A percentile compares a stretch with the other conserved stretches of the same genome.
phyloP scores from a whole-genome alignment of 495 filamentous ascomycete genomes.

The Lepraria neglecta region DNA sequence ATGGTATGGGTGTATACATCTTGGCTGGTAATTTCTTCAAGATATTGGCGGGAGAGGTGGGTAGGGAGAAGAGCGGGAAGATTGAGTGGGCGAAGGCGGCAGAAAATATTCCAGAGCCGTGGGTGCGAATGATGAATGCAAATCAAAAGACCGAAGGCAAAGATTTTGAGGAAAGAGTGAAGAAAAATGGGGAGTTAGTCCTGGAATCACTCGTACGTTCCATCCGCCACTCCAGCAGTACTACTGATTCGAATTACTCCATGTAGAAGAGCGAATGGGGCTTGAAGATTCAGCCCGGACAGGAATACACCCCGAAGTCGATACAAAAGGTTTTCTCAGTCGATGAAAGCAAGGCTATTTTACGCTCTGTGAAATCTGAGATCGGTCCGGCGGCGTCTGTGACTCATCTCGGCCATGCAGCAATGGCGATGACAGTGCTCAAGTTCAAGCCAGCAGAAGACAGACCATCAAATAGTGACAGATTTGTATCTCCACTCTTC shows the following conservation, averaged over 20 bases:
- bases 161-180: conserved; percentile 4
- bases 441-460: conserved; percentile 2
- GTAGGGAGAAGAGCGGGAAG: not conserved
- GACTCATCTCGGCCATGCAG: conserved; percentile 15
- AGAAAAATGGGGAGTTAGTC: not conserved
- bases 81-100: conserved; percentile 9
- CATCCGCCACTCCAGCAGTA: no score
- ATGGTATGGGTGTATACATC: conserved; percentile 12
- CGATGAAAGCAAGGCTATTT: conserved; percentile 5
- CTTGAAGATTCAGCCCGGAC: not conserved
- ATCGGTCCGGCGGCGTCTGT: not conserved
- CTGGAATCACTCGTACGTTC: conserved; percentile 5
- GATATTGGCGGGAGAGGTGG: not conserved
- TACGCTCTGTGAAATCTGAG: not conserved
- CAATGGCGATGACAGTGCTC: conserved; percentile 12
- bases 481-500: conserved; percentile 11
- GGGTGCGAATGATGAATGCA: conserved; percentile 11
- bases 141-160: conserved; percentile 2
- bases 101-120: conserved; percentile 5
- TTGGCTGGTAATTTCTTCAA: not conserved
- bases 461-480: not conserved
- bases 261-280: conserved; percentile 14
- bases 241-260: no score
- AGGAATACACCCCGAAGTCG: conserved; percentile 12
- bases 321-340: conserved; percentile 8